phyloP scores from a whole-genome alignment of 306 rosid species.

The Cicer bijugum region DNA sequence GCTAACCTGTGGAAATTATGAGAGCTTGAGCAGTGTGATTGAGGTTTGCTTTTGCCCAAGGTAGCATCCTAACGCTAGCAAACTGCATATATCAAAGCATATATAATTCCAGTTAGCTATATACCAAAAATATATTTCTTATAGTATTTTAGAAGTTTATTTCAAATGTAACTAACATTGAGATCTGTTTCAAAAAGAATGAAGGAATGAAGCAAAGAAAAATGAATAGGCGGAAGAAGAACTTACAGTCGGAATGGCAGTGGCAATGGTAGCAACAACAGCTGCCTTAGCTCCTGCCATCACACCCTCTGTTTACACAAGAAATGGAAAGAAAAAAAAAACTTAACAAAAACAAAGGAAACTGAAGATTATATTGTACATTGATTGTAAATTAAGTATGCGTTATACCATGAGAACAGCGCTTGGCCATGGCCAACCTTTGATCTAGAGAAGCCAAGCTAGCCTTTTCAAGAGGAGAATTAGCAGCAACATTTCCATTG shows the following conservation, averaged over 20 bases:
- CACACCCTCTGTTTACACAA: slow-evolving; percentile 73
- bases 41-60: slow-evolving; percentile 95
- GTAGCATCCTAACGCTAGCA: slow-evolving; percentile 93
- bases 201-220: slow-evolving; percentile 8
- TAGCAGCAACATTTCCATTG: slow-evolving; percentile 56
- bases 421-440: slow-evolving; percentile 82
- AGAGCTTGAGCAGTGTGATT: slow-evolving; percentile 98
- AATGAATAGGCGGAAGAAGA: slow-evolving; percentile 12
- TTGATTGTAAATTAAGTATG: slow-evolving; percentile 10
- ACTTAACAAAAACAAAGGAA: not conserved
- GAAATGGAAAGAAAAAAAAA: not conserved
- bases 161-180: not conserved
- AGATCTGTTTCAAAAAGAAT: not conserved
- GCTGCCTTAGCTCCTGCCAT: slow-evolving; percentile 98
- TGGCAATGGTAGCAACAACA: slow-evolving; percentile 76
- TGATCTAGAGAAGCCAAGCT: slow-evolving; percentile 70
- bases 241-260: slow-evolving; percentile 92
- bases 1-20: slow-evolving; percentile 84
- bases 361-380: not conserved
- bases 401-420: slow-evolving; percentile 68
- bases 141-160: not conserved
- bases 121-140: slow-evolving; percentile 7
- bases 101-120: slow-evolving; percentile 5
- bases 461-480: slow-evolving; percentile 60
- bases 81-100: slow-evolving; percentile 57